Evolutionary conservation across 495 filamentous ascomycete species (phyloP).

Genomic region (Daldinia childiae): DNA sequence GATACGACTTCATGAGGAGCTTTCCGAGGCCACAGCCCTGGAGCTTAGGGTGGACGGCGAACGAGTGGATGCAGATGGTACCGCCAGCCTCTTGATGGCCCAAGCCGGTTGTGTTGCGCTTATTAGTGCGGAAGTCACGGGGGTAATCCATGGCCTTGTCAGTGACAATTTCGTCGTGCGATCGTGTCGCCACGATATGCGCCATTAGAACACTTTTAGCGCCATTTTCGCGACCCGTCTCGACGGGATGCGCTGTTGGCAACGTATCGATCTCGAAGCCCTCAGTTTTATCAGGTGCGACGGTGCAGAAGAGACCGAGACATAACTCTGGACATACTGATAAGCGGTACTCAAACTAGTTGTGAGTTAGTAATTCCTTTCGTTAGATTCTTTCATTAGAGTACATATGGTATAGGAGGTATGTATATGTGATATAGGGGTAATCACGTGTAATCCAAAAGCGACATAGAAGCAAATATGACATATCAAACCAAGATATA

Average conservation of each 20-base stretch:
- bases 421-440: not conserved
- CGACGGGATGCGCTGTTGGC: conserved; percentile 54
- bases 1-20: conserved; percentile 77
- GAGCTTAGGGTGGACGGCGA: conserved; percentile 79
- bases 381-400: no score
- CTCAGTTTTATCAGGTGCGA: conserved; percentile 56
- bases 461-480: not conserved
- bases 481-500: not conserved
- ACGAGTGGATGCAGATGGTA: conserved; percentile 82
- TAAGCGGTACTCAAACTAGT: conserved; percentile 84
- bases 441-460: not conserved
- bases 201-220: conserved; percentile 75
- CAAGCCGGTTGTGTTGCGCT: conserved; percentile 44
- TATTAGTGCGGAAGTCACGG: conserved; percentile 63
- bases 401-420: no score
- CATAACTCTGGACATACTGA: conserved; percentile 79
- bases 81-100: conserved; percentile 75
- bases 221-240: conserved; percentile 57
- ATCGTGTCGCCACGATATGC: conserved; percentile 81
- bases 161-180: conserved; percentile 66
- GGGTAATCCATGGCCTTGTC: conserved; percentile 82
- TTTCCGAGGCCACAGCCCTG: conserved; percentile 80
- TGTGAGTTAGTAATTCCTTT: conserved; percentile 11
- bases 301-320: conserved; percentile 79
- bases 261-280: conserved; percentile 61